Conservation (phyloP, 176 grass and related monocot genomes). For the Tillandsia fasciculata region DNA sequence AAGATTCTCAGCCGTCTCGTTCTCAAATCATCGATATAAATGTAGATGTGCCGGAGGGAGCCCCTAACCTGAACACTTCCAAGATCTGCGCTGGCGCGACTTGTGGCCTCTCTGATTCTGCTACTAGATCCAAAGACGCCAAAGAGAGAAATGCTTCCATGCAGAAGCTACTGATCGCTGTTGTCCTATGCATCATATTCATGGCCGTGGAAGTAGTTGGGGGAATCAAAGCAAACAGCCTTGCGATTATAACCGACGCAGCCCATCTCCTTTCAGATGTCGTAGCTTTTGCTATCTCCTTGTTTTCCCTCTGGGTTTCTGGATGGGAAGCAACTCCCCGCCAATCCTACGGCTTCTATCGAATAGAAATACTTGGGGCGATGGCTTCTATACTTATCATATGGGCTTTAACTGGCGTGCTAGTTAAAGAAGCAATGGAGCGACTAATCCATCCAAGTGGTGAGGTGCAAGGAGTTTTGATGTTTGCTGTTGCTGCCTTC, state of each 20-base stretch:
- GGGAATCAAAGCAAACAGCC: conserved; percentile 33
- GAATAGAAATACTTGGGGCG: conserved; percentile 38
- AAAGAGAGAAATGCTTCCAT: conserved; percentile 27
- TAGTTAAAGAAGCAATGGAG: conserved; percentile 25
- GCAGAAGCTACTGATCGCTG: conserved; percentile 23
- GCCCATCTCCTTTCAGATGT: conserved; percentile 36
- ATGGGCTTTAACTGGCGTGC: conserved; percentile 31
- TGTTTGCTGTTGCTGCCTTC: conserved; percentile 33
- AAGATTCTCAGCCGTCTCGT: conserved; percentile 12
- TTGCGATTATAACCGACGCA: conserved; percentile 34
- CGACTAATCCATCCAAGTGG: conserved; percentile 21
- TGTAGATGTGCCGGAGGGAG: conserved; percentile 6
- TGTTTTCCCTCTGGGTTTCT: conserved; percentile 35
- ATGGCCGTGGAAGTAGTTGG: conserved; percentile 33
- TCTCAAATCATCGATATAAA: conserved; percentile 25
- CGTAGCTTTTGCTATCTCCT: conserved; percentile 36
- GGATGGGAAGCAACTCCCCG: conserved; percentile 41
- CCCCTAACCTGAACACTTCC: background rate
- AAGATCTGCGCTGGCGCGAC: conserved; percentile 23
- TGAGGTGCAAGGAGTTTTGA: conserved; percentile 30
- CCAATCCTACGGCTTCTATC: conserved; percentile 30
- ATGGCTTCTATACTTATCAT: conserved; percentile 33
- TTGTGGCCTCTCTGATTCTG: conserved; percentile 26
- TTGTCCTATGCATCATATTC: conserved; percentile 25
- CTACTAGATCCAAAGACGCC: conserved; percentile 7